Conservation (phyloP, 1,284 basidiomycete genomes). For the Cerioporus squamosus region DNA sequence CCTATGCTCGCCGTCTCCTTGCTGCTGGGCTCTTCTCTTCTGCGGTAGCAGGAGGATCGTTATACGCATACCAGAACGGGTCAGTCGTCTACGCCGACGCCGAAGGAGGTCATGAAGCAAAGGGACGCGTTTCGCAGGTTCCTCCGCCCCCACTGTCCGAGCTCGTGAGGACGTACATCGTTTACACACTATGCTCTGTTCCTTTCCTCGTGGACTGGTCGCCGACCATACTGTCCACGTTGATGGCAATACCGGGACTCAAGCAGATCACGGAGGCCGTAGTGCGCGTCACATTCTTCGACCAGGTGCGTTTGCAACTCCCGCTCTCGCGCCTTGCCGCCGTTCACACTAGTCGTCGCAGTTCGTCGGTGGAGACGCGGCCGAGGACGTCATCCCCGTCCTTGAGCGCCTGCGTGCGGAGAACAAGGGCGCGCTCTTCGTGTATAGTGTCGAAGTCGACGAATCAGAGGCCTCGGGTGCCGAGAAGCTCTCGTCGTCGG, state of each 20-base stretch:
- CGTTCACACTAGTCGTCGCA: constrained; percentile 42
- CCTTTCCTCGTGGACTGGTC: constrained; percentile 83
- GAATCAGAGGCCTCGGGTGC: constrained; percentile 51
- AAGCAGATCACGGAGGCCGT: constrained; percentile 69
- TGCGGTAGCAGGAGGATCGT: constrained; percentile 11
- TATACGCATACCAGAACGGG: constrained; percentile 7
- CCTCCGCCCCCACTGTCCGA: constrained; percentile 39
- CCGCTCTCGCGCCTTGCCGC: neutral
- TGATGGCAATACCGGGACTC: constrained; percentile 71
- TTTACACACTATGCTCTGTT: constrained; percentile 82
- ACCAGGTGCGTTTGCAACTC: constrained; percentile 54
- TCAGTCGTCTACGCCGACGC: constrained; percentile 21
- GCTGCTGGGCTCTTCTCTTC: constrained; percentile 15
- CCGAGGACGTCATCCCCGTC: constrained; percentile 67
- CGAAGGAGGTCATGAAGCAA: neutral
- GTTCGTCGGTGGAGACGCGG: constrained; percentile 91
- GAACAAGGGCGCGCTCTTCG: constrained; percentile 80
- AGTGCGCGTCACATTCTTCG: constrained; percentile 86
- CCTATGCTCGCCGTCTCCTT: constrained; percentile 8
- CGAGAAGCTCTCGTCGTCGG: constrained; percentile 13
- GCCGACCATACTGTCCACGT: constrained; percentile 65
- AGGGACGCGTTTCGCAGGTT: neutral
- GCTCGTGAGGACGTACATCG: constrained; percentile 74
- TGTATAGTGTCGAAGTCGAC: constrained; percentile 87
- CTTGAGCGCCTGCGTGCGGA: constrained; percentile 66